Evolutionary conservation across 768 basidiomycete genomes (phyloP).

Genomic region (Tricholoma sp.): DNA sequence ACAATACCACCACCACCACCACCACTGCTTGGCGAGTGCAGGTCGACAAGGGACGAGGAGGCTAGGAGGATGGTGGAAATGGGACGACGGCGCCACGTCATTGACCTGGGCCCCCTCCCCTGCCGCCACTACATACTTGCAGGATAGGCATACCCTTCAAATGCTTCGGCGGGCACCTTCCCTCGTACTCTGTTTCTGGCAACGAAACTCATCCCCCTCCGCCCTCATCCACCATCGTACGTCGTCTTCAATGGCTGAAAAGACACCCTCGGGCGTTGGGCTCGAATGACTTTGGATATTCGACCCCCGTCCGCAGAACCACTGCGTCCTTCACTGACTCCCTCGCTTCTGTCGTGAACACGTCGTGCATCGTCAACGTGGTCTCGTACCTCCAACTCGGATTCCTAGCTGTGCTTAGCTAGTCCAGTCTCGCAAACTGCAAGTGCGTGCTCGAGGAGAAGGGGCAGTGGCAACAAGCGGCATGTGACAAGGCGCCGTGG

Average conservation of each 20-base stretch:
- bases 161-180: too few species aligned
- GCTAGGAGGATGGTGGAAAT: too few species aligned
- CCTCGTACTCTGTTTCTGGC: too few species aligned
- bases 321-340: not conserved
- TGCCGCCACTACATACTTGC: too few species aligned
- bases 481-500: not conserved
- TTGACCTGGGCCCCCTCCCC: too few species aligned
- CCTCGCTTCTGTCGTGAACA: not conserved
- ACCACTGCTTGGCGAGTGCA: too few species aligned
- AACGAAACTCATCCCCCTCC: too few species aligned
- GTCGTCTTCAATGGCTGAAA: slow-evolving; percentile 1
- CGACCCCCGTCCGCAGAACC: not conserved
- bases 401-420: not conserved
- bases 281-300: slow-evolving; percentile 1
- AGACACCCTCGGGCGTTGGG: slow-evolving; percentile 1
- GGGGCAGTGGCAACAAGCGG: not conserved
- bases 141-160: too few species aligned
- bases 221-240: too few species aligned
- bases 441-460: not conserved
- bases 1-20: too few species aligned
- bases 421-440: not conserved
- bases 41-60: too few species aligned
- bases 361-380: not conserved
- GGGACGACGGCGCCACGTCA: too few species aligned
- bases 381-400: not conserved